phyloP scores from a whole-genome alignment of 352 stramenopile species.

The Phytophthora nicotianae region DNA sequence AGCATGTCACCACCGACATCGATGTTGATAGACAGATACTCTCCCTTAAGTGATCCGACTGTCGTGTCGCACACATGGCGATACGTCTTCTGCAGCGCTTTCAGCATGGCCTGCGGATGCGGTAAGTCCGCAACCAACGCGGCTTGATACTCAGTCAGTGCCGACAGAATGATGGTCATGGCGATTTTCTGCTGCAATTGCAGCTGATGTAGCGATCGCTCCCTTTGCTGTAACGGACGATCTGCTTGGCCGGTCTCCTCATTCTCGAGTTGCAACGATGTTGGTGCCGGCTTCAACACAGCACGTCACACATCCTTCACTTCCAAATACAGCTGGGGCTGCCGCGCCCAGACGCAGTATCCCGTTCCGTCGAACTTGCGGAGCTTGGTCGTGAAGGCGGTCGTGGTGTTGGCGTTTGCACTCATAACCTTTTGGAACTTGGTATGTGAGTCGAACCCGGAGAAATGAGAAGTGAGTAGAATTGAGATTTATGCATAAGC shows the following conservation, averaged over 20 bases:
- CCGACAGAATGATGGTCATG: constrained; percentile 3
- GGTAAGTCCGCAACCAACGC: neutral
- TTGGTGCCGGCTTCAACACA: constrained; percentile 1
- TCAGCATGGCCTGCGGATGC: neutral
- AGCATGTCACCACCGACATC: too few relatives aligned
- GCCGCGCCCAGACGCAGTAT: too few relatives aligned
- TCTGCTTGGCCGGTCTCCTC: constrained; percentile 3
- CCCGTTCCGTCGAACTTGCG: too few relatives aligned
- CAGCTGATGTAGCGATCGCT: neutral
- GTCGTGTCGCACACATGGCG: neutral
- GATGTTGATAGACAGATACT: too few relatives aligned
- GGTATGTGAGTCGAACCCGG: too few relatives aligned
- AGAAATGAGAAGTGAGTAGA: too few relatives aligned
- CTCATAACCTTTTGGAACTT: constrained; percentile 1
- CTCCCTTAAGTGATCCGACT: too few relatives aligned
- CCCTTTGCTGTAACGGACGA: neutral
- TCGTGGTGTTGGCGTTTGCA: neutral
- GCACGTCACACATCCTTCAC: neutral
- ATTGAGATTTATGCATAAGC: too few relatives aligned
- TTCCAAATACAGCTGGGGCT: too few relatives aligned
- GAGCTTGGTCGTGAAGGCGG: too few relatives aligned
- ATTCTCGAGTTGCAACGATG: too few relatives aligned
- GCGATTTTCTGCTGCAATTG: neutral
- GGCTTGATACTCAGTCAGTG: neutral
- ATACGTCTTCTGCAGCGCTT: constrained; percentile 1